Conservation (phyloP, 176 grass and related monocot genomes). For the Eleusine indica region DNA sequence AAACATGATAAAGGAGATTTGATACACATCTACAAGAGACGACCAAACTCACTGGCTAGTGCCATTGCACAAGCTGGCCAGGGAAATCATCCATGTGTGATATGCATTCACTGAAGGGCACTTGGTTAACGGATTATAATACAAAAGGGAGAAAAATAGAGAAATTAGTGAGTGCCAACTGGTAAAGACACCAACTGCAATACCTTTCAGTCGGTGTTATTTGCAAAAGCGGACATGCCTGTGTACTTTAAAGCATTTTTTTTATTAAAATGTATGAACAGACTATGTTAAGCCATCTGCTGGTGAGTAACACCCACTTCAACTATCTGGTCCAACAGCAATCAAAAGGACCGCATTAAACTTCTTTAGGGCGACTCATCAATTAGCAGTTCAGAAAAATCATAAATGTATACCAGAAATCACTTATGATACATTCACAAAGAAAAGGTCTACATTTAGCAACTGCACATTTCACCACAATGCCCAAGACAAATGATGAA, state of each 20-base stretch:
- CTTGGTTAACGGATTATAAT: too few species aligned
- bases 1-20: not conserved
- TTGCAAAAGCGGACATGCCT: not conserved
- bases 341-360: not conserved
- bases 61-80: too few species aligned
- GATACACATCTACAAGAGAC: not conserved
- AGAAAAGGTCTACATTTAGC: not conserved
- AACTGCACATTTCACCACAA: too few species aligned
- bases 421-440: not conserved
- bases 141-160: too few species aligned
- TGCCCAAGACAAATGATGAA: not conserved
- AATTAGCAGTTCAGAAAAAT: not conserved
- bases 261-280: not conserved
- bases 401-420: not conserved
- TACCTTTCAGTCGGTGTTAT: not conserved
- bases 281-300: not conserved
- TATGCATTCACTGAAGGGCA: too few species aligned
- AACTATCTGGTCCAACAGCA: not conserved
- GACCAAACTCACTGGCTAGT: too few species aligned
- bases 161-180: too few species aligned
- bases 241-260: not conserved
- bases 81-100: too few species aligned
- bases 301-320: not conserved
- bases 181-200: too few species aligned
- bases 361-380: not conserved